Base-by-base conservation (phyloP, 1,139 yeast species). In the Pichia sp. region DNA sequence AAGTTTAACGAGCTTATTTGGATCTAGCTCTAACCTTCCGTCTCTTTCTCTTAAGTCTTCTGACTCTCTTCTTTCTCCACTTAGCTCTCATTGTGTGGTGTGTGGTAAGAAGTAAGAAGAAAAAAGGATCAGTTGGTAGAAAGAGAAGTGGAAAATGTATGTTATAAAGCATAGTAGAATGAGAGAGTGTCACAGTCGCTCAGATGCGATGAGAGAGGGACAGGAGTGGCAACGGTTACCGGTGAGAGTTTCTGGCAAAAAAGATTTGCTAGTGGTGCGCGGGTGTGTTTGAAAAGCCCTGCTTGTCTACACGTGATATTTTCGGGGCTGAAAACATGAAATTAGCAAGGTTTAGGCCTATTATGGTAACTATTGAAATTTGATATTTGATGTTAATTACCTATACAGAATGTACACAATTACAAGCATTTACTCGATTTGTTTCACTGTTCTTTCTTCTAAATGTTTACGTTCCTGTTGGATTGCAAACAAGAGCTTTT, bases 1-100 rank as follows among this genome's bases (percentile, higher is more conserved):
- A 29, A 39, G 47, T 53, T 55, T 53, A 53, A 57, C 75, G 80
- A 84, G 87, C 80, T 84, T 84, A 86, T 84, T 86, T 86, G 81
- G 93, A 85, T 88, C 97, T 88, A 79, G 97, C 97, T 87, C 97
- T 87, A 72, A 90, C 96, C 95, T 89, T 89, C 96, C 97, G 96
- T 86, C 97, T 87, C 95, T 90, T 90, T 85, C 96, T 87, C 87
- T 90, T 90, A 75, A 90, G 88, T 88, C 96, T 88, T 88, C 97
- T 89, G 79, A 86, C 95, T 89, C 97, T 89, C 95, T 90, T 90
- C 87, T 90, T 90, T 88, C 96, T 89, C 97, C 96, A 88, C 84
- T 86, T 86, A 79, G 83, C 81, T 84, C 95, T 85, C 95, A 86
- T 86, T 67, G 66, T 72, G 64, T 41, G 44, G 30, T 58, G 50